These are phyloP conservation scores for Chaetomium olivaceum DNA, from an alignment of 2,329 filamentous ascomycete genomes.

Conservation along the genomic window DNA sequence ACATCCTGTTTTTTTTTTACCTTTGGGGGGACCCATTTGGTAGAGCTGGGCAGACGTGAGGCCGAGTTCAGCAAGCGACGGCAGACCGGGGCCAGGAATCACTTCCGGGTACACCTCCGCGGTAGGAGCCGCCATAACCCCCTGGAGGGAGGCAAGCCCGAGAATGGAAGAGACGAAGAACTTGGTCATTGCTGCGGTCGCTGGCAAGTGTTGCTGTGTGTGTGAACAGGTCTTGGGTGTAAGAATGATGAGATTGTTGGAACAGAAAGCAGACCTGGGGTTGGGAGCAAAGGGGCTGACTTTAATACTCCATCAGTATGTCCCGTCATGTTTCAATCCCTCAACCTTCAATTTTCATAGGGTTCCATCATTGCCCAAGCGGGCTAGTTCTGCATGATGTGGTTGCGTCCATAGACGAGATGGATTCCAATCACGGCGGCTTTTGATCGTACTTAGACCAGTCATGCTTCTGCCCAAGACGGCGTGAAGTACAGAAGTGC, in stretches of 20 bases:
- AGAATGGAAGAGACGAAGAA: neutral
- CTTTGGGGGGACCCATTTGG: neutral
- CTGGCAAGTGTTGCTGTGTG: neutral
- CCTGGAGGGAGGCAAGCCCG: slow-evolving; percentile 7
- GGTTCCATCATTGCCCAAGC: neutral
- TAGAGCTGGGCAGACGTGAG: slow-evolving; percentile 12
- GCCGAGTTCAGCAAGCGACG: slow-evolving; percentile 8
- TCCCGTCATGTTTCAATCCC: neutral
- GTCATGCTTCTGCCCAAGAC: neutral
- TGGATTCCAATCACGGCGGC: neutral
- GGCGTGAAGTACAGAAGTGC: no score
- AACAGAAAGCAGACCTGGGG: neutral
- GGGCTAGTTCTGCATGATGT: neutral
- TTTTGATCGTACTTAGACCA: neutral
- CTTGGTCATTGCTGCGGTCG: neutral
- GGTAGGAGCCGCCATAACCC: neutral
- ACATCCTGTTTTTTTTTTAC: neutral
- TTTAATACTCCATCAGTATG: neutral
- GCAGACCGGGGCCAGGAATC: slow-evolving; percentile 11
- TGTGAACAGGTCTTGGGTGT: neutral
- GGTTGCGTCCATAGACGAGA: neutral
- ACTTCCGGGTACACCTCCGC: slow-evolving; percentile 5
- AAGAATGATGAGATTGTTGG: neutral
- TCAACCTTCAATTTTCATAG: neutral
- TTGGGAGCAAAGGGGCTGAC: neutral